Evolutionary conservation across 768 basidiomycete genomes (phyloP).

Genomic region (Epithele typhae): DNA sequence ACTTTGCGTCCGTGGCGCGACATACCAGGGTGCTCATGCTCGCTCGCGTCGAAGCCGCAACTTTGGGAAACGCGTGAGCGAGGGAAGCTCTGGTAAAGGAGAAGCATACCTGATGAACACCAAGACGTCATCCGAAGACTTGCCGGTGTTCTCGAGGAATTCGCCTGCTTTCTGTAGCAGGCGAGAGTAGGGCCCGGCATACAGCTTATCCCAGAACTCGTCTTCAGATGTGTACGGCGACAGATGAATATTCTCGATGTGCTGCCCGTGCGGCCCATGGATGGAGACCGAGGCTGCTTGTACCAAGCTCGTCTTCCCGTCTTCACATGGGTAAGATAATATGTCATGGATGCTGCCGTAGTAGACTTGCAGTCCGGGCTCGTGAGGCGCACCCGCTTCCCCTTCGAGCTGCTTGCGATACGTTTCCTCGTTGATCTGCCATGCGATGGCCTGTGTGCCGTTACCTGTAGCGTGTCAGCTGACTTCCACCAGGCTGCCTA

Average conservation of each 20-base stretch:
- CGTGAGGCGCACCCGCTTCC: conserved; percentile 35
- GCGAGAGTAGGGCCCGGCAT: conserved; percentile 55
- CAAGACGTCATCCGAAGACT: conserved; percentile 63
- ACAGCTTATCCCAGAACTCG: conserved; percentile 75
- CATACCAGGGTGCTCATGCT: conserved; percentile 90
- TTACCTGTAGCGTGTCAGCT: conserved; percentile 53
- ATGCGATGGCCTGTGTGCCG: conserved; percentile 88
- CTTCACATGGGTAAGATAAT: conserved; percentile 91
- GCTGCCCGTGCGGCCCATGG: conserved; percentile 79
- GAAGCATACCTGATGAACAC: conserved; percentile 79
- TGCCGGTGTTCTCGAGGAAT: conserved; percentile 67
- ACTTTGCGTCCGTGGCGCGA: conserved; percentile 89
- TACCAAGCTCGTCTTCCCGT: conserved; percentile 72
- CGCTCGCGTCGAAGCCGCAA: conserved; percentile 92
- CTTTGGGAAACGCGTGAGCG: too few relatives aligned
- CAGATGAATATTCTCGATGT: conserved; percentile 84
- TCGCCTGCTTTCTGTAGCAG: conserved; percentile 64
- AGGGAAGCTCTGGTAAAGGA: too few relatives aligned
- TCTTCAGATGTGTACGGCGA: conserved; percentile 63
- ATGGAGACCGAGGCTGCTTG: conserved; percentile 85
- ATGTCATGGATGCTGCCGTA: conserved; percentile 96
- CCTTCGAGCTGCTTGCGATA: conserved; percentile 63
- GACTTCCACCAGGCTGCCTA: neutral
- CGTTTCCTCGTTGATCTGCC: conserved; percentile 89
- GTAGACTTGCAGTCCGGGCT: conserved; percentile 58